Percentiles rank a stretch among this genome's conserved stretches.
Conservation (phyloP, 495 filamentous ascomycete genomes). For the Penicillium robsamsonii region DNA sequence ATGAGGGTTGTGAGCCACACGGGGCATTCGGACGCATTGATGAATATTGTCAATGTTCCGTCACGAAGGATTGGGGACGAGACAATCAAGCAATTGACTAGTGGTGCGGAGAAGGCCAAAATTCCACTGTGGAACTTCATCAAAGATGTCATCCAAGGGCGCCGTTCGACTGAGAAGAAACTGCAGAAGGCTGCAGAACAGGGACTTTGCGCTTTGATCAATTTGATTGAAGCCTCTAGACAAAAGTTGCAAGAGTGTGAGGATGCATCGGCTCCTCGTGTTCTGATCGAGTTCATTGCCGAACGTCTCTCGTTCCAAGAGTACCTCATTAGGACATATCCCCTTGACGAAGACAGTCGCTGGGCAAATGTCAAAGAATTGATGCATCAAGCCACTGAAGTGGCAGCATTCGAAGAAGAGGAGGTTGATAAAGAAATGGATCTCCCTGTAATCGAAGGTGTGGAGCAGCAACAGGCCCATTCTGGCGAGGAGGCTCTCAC, state of each 20-base stretch:
- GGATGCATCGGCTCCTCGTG: slow-evolving; percentile 55
- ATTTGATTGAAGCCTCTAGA: slow-evolving; percentile 58
- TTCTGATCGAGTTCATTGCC: slow-evolving; percentile 73
- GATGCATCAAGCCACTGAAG: slow-evolving; percentile 71
- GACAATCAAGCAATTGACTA: slow-evolving; percentile 71
- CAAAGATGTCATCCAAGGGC: slow-evolving; percentile 66
- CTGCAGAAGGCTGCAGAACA: slow-evolving; percentile 67
- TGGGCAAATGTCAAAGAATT: slow-evolving; percentile 96
- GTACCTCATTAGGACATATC: slow-evolving; percentile 66
- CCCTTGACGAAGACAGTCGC: slow-evolving; percentile 72
- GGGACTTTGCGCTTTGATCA: slow-evolving; percentile 57
- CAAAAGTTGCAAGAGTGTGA: slow-evolving; percentile 55
- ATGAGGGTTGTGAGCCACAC: slow-evolving; percentile 82
- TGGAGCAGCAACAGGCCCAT: slow-evolving; percentile 62
- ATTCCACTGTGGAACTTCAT: slow-evolving; percentile 73
- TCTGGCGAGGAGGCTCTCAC: slow-evolving; percentile 65
- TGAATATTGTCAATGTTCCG: slow-evolving; percentile 83
- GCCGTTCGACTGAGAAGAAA: slow-evolving; percentile 61
- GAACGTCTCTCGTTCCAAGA: slow-evolving; percentile 70
- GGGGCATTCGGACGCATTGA: slow-evolving; percentile 82
- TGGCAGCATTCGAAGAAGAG: slow-evolving; percentile 27
- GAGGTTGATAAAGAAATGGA: slow-evolving; percentile 57
- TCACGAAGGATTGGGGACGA: slow-evolving; percentile 77
- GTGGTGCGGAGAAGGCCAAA: slow-evolving; percentile 65
- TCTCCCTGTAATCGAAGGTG: slow-evolving; percentile 73